Evolutionary conservation across 2,329 filamentous ascomycete species (phyloP).

Genomic region (Dothideomycetidae sp.): DNA sequence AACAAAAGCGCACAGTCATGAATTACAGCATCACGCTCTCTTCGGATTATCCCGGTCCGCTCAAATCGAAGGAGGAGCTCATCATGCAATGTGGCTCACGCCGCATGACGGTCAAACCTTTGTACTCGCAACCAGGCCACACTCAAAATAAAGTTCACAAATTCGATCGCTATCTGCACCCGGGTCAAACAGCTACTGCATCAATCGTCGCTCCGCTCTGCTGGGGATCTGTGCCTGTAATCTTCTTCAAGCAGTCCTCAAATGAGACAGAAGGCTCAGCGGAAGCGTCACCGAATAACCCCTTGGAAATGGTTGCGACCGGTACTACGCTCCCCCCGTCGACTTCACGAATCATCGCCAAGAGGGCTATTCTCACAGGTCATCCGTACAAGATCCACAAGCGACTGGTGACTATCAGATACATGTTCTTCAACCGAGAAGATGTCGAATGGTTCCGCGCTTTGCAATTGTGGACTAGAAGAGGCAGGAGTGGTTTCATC

Average conservation of each 20-base stretch:
- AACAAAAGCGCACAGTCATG: slow-evolving; percentile 81
- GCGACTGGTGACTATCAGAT: slow-evolving; percentile 87
- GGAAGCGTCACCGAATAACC: slow-evolving; percentile 25
- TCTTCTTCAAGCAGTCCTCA: slow-evolving; percentile 62
- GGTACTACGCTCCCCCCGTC: slow-evolving; percentile 75
- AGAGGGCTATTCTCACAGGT: slow-evolving; percentile 84
- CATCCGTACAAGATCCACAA: slow-evolving; percentile 99
- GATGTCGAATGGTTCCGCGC: slow-evolving; percentile 98
- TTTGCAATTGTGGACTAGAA: slow-evolving; percentile 81
- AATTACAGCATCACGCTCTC: slow-evolving; percentile 83
- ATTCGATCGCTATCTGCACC: slow-evolving; percentile 81
- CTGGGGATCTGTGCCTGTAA: slow-evolving; percentile 80
- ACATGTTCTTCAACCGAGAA: slow-evolving; percentile 98
- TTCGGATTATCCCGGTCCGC: slow-evolving; percentile 57
- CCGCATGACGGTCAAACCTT: slow-evolving; percentile 71
- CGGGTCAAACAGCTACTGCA: slow-evolving; percentile 76
- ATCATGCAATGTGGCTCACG: slow-evolving; percentile 84
- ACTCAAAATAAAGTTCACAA: slow-evolving; percentile 97
- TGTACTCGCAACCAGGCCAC: slow-evolving; percentile 79
- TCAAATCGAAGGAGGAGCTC: slow-evolving; percentile 86
- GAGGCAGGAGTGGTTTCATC: slow-evolving; percentile 77
- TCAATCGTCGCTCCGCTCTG: slow-evolving; percentile 81
- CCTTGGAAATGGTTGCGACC: slow-evolving; percentile 56
- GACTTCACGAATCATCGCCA: slow-evolving; percentile 66
- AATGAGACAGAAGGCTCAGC: slow-evolving; percentile 18